phyloP scores from a whole-genome alignment of 352 stramenopile genomes.

The Thraustochytrium sp. region DNA sequence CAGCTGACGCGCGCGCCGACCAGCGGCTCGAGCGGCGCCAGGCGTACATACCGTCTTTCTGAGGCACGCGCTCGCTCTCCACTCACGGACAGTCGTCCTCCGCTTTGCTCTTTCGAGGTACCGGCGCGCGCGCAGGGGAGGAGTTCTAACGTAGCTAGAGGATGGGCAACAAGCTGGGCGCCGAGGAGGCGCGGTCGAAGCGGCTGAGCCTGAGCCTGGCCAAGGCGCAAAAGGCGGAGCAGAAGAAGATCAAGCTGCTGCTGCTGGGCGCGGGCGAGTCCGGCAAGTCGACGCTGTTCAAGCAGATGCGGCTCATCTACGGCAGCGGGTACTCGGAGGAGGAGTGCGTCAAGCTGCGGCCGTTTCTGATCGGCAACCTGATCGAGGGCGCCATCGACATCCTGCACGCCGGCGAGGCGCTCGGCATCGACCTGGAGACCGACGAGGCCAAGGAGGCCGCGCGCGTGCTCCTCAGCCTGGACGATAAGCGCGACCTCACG shows the following conservation, averaged over 20 bases:
- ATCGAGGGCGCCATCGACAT: conserved; percentile 34
- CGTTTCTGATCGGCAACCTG: conserved; percentile 31
- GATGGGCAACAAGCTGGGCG: conserved; percentile 18
- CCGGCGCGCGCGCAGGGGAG: too few relatives aligned
- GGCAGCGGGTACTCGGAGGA: conserved; percentile 5
- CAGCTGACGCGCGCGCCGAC: too few relatives aligned
- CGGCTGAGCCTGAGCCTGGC: background rate
- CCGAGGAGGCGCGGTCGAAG: conserved; percentile 39
- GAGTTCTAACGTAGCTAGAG: too few relatives aligned
- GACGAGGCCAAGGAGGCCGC: background rate
- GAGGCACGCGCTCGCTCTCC: too few relatives aligned
- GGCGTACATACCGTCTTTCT: too few relatives aligned
- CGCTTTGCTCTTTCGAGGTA: too few relatives aligned
- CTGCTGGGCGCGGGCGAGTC: conserved; percentile 49
- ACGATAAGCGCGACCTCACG: conserved; percentile 10
- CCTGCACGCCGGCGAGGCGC: background rate
- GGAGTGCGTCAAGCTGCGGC: conserved; percentile 25
- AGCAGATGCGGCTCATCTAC: conserved; percentile 63
- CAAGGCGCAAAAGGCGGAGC: conserved; percentile 33
- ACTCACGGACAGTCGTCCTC: too few relatives aligned
- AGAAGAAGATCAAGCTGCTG: conserved; percentile 56
- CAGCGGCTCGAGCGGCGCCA: too few relatives aligned
- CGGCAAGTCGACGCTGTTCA: conserved; percentile 61
- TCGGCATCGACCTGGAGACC: background rate
- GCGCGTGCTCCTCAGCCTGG: background rate